Evolutionary conservation across 495 filamentous ascomycete genomes (phyloP).

Genomic region (Podospora sp.): DNA sequence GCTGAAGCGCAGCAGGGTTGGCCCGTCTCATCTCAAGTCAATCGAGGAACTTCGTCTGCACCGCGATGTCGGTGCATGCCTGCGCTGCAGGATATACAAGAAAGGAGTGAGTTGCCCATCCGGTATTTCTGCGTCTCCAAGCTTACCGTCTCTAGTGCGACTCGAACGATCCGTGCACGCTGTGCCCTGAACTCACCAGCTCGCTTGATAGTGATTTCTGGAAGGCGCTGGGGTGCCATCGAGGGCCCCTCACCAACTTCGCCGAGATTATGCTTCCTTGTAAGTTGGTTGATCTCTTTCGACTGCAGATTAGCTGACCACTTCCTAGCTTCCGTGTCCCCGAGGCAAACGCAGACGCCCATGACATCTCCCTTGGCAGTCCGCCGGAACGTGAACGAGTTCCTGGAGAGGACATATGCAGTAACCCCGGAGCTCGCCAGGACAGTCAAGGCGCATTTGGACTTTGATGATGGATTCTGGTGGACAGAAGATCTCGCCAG

Average conservation of each 20-base stretch:
- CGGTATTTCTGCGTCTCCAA: not conserved
- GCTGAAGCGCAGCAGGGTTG: constrained; percentile 51
- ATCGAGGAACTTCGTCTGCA: constrained; percentile 53
- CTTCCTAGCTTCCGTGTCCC: constrained; percentile 44
- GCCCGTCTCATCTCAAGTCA: constrained; percentile 50
- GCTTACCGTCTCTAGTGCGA: constrained; percentile 43
- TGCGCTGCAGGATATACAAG: constrained; percentile 48
- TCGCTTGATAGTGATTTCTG: constrained; percentile 46
- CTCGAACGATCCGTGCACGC: constrained; percentile 47
- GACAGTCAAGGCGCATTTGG: constrained; percentile 46
- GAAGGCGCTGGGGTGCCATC: constrained; percentile 50
- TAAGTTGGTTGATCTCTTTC: constrained; percentile 26
- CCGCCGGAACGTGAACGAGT: constrained; percentile 55
- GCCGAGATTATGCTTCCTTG: constrained; percentile 51
- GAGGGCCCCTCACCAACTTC: constrained; percentile 45
- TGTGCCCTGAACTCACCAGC: constrained; percentile 41
- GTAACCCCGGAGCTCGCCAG: constrained; percentile 40
- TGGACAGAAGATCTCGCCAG: constrained; percentile 54
- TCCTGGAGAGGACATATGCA: constrained; percentile 47
- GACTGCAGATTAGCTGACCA: constrained; percentile 11
- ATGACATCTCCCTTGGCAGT: constrained; percentile 52
- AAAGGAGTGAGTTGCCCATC: constrained; percentile 40
- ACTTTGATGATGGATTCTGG: constrained; percentile 55
- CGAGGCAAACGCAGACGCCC: constrained; percentile 50
- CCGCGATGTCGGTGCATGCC: constrained; percentile 47